Percentiles rank a stretch among this genome's conserved stretches.
Evolutionary conservation across 306 rosid genomes (phyloP).

Genomic region (cucumber (Cucumis sativus)): Cucumber_9930_V3 NC_026655.2:3381001-3381500

Average conservation of each 20-base stretch:
- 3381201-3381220: conserved; percentile 30
- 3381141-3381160: not conserved
- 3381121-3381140: conserved; percentile 74
- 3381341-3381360: not conserved
- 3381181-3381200: not conserved
- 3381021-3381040: not conserved
- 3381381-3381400: not conserved
- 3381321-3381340: conserved; percentile 64
- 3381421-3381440: not conserved
- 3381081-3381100: conserved; percentile 75
- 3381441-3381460: not conserved
- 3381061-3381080: conserved; percentile 57
- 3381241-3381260: conserved; percentile 83
- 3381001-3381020: not conserved
- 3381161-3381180: conserved; percentile 8
- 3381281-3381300: conserved; percentile 76
- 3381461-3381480: not conserved
- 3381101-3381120: conserved; percentile 69
- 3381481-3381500: not conserved
- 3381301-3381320: conserved; percentile 54
- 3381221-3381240: conserved; percentile 77
- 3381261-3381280: conserved; percentile 65
- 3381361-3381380: not conserved
- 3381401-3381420: not conserved
- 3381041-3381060: not conserved